These are phyloP conservation scores for Xylaria sp. DNA, from an alignment of 2,329 filamentous ascomycete genomes.

Conservation along the genomic window DNA sequence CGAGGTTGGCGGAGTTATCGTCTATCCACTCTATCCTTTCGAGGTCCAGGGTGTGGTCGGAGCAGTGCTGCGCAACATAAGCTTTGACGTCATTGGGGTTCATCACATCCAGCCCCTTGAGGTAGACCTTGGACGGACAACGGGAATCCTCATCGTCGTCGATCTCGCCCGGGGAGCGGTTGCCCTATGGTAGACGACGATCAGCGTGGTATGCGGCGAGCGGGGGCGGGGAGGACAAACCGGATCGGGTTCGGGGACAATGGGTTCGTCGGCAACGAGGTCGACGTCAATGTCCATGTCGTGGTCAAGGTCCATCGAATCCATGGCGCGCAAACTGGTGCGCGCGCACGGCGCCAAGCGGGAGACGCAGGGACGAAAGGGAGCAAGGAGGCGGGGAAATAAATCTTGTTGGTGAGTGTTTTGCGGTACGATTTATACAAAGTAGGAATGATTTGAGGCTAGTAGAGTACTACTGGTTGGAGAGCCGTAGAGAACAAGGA, in stretches of 20 bases:
- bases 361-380: background rate
- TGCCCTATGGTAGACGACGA: slow-evolving; percentile 45
- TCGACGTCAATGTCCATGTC: slow-evolving; percentile 75
- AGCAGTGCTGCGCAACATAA: slow-evolving; percentile 77
- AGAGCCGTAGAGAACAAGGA: background rate
- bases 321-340: slow-evolving; percentile 42
- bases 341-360: slow-evolving; percentile 16
- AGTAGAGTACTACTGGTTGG: background rate
- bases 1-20: slow-evolving; percentile 87
- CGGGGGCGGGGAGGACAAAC: slow-evolving; percentile 6
- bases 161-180: slow-evolving; percentile 44
- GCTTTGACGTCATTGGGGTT: slow-evolving; percentile 82
- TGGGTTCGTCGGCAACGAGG: slow-evolving; percentile 58
- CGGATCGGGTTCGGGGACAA: slow-evolving; percentile 46
- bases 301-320: slow-evolving; percentile 74
- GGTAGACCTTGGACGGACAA: slow-evolving; percentile 76
- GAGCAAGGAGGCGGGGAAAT: background rate
- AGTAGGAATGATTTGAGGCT: background rate
- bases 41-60: slow-evolving; percentile 57
- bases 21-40: slow-evolving; percentile 91
- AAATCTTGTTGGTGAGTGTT: background rate
- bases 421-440: background rate
- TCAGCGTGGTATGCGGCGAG: slow-evolving; percentile 34
- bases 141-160: slow-evolving; percentile 53
- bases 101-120: slow-evolving; percentile 84